Base-by-base conservation (phyloP, 2,329 filamentous ascomycete species). In the Trichoderma asperellum region DNA sequence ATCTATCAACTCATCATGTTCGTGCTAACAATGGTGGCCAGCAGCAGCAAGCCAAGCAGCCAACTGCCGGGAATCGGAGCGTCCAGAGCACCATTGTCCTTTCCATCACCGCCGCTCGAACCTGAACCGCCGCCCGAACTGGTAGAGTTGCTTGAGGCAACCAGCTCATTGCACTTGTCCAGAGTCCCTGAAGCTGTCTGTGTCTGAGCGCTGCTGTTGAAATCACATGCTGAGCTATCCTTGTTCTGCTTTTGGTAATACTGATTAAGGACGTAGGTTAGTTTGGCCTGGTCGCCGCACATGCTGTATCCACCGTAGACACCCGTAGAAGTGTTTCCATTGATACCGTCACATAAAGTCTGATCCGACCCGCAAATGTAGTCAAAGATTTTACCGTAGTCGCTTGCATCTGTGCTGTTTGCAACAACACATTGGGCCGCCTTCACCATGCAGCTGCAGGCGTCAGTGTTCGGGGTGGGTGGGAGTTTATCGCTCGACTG, bases 401-500 rank as follows among this genome's bases (percentile, higher is more conserved):
- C 82, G 65, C 89, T 84, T 59, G 83, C 78, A 72, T 86, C 82
- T 27, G 93, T 82, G 74, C 81, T 80, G 58, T 71, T 93, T 88
- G 34, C 86, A 86, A 82, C 96, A 98, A 70, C 83, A 82, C 69
- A 97, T 24, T 49, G 83, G 53, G 88, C 89, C 73, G 87, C 83
- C 79, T 88, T 49, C 8, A 21, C 86, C 92, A 97, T 97, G 88
- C 96, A 99, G 69, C 85, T 80, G 86, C 96, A 99, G 58, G 97
- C 89, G 56, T 88, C 77, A 57, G 87, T 77, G 83, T 98, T 93
- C 72, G 94, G 94, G 11, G 87, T 88, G 11, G 94, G 95, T 32
- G 96, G 96, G 43, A 99, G 92, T 69, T 82, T 83, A 53, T 85
- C 84, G 71, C 86, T 85, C 55, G 78, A 80, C 73, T 86, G 83